These are phyloP conservation scores for Solanum appendiculatum DNA, from an alignment of 257 asterid species.

Conservation along the genomic window DNA sequence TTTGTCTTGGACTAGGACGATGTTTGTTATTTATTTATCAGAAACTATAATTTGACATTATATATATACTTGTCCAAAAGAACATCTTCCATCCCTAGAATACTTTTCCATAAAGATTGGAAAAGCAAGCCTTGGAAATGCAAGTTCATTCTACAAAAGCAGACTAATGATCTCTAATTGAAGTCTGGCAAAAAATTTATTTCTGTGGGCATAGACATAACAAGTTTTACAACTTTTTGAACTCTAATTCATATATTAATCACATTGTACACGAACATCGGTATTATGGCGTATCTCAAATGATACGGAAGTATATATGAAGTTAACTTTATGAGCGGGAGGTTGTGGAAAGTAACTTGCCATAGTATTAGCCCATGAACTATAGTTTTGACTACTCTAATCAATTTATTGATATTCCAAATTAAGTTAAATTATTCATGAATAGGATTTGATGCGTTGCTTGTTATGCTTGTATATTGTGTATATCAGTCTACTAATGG, in stretches of 20 bases:
- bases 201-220: neutral
- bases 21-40: neutral
- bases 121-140: neutral
- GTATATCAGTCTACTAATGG: neutral
- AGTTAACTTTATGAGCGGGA: neutral
- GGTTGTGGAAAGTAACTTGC: neutral
- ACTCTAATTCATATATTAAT: neutral
- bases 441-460: neutral
- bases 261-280: neutral
- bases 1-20: neutral
- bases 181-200: neutral
- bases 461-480: neutral
- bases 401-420: neutral
- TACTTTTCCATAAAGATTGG: neutral
- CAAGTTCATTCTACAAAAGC: neutral
- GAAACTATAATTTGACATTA: neutral
- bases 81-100: neutral
- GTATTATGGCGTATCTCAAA: neutral
- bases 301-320: neutral
- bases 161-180: neutral
- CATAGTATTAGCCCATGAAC: neutral
- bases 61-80: neutral
- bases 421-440: no score
- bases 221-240: neutral
- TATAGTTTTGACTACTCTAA: neutral